These are phyloP conservation scores for Magnolia kwangsiensis DNA, from an alignment of 164 flowering plant species.

Conservation along the genomic window DNA sequence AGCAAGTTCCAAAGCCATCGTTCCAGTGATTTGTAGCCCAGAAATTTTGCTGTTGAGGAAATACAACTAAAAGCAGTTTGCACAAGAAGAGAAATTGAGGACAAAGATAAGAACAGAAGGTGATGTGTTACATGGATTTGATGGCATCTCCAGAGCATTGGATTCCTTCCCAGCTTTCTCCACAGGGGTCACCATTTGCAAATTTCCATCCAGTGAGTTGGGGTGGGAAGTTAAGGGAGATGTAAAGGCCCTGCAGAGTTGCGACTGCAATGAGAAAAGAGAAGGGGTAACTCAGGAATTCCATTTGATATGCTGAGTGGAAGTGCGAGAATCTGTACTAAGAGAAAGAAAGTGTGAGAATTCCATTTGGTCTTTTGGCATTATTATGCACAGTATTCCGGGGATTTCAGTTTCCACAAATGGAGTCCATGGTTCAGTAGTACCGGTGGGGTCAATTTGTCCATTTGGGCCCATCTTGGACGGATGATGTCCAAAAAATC, in stretches of 20 bases:
- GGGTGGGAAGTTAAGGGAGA: slow-evolving; percentile 42
- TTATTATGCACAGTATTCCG: too few relatives aligned
- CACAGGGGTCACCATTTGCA: slow-evolving; percentile 75
- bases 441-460: too few relatives aligned
- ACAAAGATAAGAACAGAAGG: background rate
- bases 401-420: too few relatives aligned
- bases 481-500: too few relatives aligned
- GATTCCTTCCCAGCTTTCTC: slow-evolving; percentile 72
- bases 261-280: slow-evolving; percentile 35
- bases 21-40: slow-evolving; percentile 53
- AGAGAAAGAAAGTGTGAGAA: too few relatives aligned
- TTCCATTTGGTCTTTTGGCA: too few relatives aligned
- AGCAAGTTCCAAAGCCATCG: slow-evolving; percentile 45
- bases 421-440: too few relatives aligned
- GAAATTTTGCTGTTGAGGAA: slow-evolving; percentile 42
- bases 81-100: background rate
- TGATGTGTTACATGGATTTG: slow-evolving; percentile 42
- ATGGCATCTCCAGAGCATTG: slow-evolving; percentile 61
- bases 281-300: too few relatives aligned
- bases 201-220: slow-evolving; percentile 62
- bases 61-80: background rate
- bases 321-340: too few relatives aligned
- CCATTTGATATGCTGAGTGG: too few relatives aligned
- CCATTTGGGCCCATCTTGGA: too few relatives aligned
- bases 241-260: slow-evolving; percentile 59